Evolutionary conservation across 352 stramenopile species (phyloP).

Genomic region (Phytophthora tentaculata): DNA sequence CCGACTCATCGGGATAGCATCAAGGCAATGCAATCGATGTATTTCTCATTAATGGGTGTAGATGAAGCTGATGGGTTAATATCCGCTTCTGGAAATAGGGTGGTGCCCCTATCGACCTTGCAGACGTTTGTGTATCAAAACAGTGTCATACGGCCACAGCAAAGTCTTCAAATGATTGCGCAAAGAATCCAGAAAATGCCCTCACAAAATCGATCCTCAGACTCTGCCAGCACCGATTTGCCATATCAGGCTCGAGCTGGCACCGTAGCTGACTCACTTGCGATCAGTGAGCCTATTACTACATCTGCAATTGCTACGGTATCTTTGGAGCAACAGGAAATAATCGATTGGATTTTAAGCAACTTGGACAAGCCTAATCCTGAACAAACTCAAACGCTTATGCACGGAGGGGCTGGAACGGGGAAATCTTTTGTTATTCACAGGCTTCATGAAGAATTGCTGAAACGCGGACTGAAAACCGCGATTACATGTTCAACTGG

Average conservation of each 20-base stretch:
- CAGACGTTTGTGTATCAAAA: background rate
- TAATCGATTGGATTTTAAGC: background rate
- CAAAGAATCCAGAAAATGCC: background rate
- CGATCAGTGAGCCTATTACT: too few species aligned
- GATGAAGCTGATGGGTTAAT: background rate
- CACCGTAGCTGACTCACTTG: background rate
- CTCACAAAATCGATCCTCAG: background rate
- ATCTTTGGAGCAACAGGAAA: constrained; percentile 1
- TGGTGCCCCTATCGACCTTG: background rate
- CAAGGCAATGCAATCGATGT: background rate
- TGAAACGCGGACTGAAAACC: background rate
- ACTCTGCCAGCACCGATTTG: too few species aligned
- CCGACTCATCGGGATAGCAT: background rate
- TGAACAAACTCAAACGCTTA: background rate
- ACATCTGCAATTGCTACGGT: too few species aligned
- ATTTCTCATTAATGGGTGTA: background rate
- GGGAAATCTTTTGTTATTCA: constrained; percentile 9
- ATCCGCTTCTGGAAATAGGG: background rate
- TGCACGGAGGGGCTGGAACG: constrained; percentile 6
- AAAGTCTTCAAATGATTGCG: background rate
- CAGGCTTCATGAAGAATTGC: background rate
- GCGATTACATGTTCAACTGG: constrained; percentile 2
- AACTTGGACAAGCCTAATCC: constrained; percentile 3
- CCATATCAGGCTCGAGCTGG: background rate
- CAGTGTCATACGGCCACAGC: background rate